Evolutionary conservation across 345 rosid genomes (phyloP).

Genomic region (Linum lewisii): DNA sequence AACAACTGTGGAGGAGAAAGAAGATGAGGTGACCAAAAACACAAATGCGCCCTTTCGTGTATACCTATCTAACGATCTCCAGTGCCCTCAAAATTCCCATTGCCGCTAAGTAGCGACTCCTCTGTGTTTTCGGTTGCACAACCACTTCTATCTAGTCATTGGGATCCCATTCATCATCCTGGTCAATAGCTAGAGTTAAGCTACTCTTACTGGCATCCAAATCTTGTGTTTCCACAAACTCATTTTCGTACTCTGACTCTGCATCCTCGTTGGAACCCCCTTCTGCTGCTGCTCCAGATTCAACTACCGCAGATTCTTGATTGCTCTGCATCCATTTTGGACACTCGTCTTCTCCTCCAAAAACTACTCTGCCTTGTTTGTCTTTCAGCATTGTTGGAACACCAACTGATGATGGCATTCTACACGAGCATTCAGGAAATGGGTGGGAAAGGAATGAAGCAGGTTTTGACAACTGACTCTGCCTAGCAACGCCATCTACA

Average conservation of each 20-base stretch:
- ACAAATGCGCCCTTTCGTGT: constrained; percentile 16
- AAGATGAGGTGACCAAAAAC: too few species aligned
- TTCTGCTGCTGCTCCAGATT: constrained; percentile 29
- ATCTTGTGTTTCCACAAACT: constrained; percentile 39
- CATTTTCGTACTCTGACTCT: constrained; percentile 58
- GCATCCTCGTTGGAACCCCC: constrained; percentile 31
- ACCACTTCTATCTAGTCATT: constrained; percentile 42
- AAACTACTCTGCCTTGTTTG: constrained; percentile 37
- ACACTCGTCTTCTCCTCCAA: constrained; percentile 81
- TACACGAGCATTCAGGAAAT: constrained; percentile 93
- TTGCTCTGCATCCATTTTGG: constrained; percentile 73
- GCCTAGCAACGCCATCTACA: constrained; percentile 64
- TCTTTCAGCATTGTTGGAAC: constrained; percentile 21
- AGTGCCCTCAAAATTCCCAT: constrained; percentile 16
- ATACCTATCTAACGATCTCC: neutral
- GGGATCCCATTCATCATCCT: constrained; percentile 94
- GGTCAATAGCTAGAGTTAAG: constrained; percentile 40
- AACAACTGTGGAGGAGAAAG: constrained; percentile 18
- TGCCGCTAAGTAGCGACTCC: constrained; percentile 8
- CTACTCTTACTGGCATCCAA: constrained; percentile 36
- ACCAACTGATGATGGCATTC: constrained; percentile 30
- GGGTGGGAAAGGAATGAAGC: constrained; percentile 74
- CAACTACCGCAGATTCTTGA: constrained; percentile 14
- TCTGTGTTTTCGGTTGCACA: constrained; percentile 3
- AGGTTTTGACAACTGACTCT: constrained; percentile 59